These are phyloP conservation scores for Helianthus tuberosus DNA, from an alignment of 129 eudicot species.

Conservation along the genomic window DNA sequence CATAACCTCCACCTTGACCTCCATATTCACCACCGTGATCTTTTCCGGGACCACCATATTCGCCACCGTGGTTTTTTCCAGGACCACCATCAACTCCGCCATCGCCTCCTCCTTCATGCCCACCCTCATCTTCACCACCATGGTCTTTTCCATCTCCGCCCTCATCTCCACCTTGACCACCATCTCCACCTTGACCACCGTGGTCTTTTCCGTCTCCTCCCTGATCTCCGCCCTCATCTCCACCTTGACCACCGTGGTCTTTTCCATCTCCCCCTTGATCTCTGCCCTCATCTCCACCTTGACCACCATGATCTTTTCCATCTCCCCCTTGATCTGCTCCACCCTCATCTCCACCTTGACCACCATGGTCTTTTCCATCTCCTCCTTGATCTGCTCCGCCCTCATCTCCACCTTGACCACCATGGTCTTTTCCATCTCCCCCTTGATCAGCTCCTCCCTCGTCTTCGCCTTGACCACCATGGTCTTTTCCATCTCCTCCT, in stretches of 20 bases:
- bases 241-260: not conserved
- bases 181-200: not conserved
- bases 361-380: not conserved
- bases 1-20: not conserved
- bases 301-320: not conserved
- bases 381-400: not conserved
- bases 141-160: constrained; percentile 6
- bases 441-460: not conserved
- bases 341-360: not conserved
- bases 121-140: not conserved
- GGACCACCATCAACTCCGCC: not conserved
- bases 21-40: not conserved
- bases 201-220: constrained; percentile 11
- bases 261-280: not conserved
- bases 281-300: constrained; percentile 4
- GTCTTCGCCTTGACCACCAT: not conserved
- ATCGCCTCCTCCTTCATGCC: not conserved
- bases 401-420: not conserved
- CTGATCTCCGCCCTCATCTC: not conserved
- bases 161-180: not conserved
- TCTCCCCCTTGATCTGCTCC: not conserved
- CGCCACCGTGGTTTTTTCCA: not conserved
- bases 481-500: constrained; percentile 7
- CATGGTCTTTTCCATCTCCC: constrained; percentile 10
- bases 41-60: constrained; percentile 5